Percentiles rank a stretch among this genome's conserved stretches.
phyloP scores from a whole-genome alignment of 768 basidiomycete genomes.

The Xerocomellus amylosporus region DNA sequence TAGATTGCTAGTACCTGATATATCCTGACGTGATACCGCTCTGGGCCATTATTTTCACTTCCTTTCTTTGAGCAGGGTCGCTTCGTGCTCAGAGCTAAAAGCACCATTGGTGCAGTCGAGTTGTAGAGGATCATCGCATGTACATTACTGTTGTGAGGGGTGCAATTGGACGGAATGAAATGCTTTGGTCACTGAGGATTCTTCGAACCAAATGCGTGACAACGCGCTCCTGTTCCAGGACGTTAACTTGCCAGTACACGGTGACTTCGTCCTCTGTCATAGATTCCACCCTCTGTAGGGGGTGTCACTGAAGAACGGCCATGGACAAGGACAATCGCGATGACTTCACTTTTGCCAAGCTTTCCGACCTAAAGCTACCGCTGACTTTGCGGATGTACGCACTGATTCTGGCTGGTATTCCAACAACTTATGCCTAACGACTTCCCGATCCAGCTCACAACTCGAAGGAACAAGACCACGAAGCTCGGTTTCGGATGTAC shows the following conservation, averaged over 20 bases:
- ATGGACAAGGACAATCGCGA: slow-evolving; percentile 71
- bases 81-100: slow-evolving; percentile 23
- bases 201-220: slow-evolving; percentile 6
- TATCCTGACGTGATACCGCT: slow-evolving; percentile 8
- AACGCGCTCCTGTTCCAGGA: neutral
- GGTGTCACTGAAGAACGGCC: neutral
- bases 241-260: too few species aligned
- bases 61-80: slow-evolving; percentile 7
- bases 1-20: slow-evolving; percentile 23
- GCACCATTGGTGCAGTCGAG: slow-evolving; percentile 24
- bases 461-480: slow-evolving; percentile 80
- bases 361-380: slow-evolving; percentile 84
- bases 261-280: too few species aligned
- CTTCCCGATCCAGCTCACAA: slow-evolving; percentile 57
- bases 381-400: slow-evolving; percentile 82
- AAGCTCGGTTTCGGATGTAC: slow-evolving; percentile 69
- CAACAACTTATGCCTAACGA: neutral
- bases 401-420: neutral
- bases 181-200: neutral
- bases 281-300: neutral
- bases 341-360: slow-evolving; percentile 90
- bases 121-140: slow-evolving; percentile 15
- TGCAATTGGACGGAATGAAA: neutral
- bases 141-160: slow-evolving; percentile 8
- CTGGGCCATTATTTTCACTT: slow-evolving; percentile 4